phyloP scores from a whole-genome alignment of 129 eudicot species.

The Chrysanthemum makinoi region DNA sequence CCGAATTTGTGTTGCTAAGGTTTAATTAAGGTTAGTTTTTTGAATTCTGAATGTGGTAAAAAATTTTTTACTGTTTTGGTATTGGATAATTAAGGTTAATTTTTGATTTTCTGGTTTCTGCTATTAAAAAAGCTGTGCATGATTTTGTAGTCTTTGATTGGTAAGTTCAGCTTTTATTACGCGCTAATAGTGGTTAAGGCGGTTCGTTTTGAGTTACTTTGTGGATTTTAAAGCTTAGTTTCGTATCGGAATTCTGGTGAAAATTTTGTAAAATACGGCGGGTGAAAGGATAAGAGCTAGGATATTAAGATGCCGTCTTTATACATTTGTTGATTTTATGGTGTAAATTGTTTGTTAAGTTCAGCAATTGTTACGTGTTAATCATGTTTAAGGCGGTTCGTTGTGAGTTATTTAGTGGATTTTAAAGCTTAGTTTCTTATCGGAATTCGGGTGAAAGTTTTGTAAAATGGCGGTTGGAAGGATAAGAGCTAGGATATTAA shows the following conservation, averaged over 20 bases:
- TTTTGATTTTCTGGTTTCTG: too few relatives aligned
- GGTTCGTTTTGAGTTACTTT: neutral
- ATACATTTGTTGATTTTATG: constrained; percentile 10
- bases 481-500: constrained; percentile 19
- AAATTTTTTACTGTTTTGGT: neutral
- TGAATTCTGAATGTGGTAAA: too few relatives aligned
- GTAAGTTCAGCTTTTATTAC: neutral
- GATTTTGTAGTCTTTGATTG: neutral
- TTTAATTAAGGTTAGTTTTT: too few relatives aligned
- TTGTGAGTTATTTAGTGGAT: neutral
- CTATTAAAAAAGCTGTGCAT: neutral
- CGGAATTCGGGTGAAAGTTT: neutral
- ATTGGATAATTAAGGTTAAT: too few relatives aligned
- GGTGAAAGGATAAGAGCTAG: neutral
- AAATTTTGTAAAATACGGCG: neutral
- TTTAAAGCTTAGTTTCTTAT: neutral
- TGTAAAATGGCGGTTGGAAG: too few relatives aligned
- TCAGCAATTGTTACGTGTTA: neutral
- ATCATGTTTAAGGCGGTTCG: neutral
- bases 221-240: neutral
- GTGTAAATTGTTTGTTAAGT: neutral
- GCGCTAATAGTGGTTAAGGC: neutral
- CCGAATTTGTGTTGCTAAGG: too few relatives aligned
- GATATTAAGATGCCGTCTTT: constrained; percentile 44
- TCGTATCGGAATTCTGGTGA: neutral